Percentiles rank a stretch among this genome's conserved stretches.
Conservation (phyloP, 352 stramenopile genomes). For the Phytophthora megakarya region DNA sequence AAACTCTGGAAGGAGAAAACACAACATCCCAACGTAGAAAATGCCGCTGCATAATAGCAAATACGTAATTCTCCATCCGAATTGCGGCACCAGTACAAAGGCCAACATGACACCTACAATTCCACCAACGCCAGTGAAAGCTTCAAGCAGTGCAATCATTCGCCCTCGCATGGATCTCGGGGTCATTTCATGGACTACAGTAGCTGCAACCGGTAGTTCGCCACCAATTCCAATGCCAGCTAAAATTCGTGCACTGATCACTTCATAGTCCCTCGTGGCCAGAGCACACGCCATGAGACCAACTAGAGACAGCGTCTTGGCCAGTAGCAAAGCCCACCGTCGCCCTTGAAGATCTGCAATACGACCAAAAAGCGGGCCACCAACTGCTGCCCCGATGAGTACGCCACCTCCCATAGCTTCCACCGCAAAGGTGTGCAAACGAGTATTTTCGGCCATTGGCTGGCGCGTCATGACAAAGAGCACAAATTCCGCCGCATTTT, state of each 20-base stretch:
- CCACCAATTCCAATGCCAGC: slow-evolving; percentile 42
- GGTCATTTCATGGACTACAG: slow-evolving; percentile 40
- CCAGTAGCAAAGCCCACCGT: slow-evolving; percentile 27
- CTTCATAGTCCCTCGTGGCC: slow-evolving; percentile 22
- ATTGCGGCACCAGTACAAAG: slow-evolving; percentile 20
- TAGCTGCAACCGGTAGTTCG: slow-evolving; percentile 33
- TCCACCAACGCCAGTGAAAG: slow-evolving; percentile 34
- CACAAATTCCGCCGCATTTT: slow-evolving; percentile 37
- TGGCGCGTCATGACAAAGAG: slow-evolving; percentile 40
- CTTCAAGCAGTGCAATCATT: slow-evolving; percentile 37
- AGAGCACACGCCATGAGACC: slow-evolving; percentile 30
- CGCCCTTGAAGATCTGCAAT: slow-evolving; percentile 37
- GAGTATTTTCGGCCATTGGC: slow-evolving; percentile 21
- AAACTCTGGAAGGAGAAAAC: slow-evolving; percentile 36
- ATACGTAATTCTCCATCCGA: slow-evolving; percentile 40
- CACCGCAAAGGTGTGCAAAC: slow-evolving; percentile 21
- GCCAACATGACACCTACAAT: slow-evolving; percentile 28
- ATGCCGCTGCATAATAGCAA: slow-evolving; percentile 16
- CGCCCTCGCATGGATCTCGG: slow-evolving; percentile 30
- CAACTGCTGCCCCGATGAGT: slow-evolving; percentile 27
- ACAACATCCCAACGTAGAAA: slow-evolving; percentile 24
- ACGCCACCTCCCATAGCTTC: slow-evolving; percentile 24
- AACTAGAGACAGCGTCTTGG: slow-evolving; percentile 32
- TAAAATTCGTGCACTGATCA: slow-evolving; percentile 35
- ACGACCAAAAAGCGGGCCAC: slow-evolving; percentile 33